Evolutionary conservation across 2,329 filamentous ascomycete genomes (phyloP).

Genomic region (Fusarium illudens): DNA sequence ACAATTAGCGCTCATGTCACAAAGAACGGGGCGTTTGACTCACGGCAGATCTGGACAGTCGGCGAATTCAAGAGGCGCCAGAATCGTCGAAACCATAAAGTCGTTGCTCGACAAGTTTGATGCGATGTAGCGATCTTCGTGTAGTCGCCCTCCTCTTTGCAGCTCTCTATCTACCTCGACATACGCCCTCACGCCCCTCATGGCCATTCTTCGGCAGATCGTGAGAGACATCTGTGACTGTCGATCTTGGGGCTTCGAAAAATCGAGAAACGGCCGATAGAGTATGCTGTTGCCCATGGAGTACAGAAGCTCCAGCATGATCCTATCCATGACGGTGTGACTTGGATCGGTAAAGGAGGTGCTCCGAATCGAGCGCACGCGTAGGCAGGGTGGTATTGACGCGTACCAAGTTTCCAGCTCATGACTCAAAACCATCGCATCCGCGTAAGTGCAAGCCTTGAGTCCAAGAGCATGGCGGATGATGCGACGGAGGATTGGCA

Average conservation of each 20-base stretch:
- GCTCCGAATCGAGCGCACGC: neutral
- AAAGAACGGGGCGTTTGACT: neutral
- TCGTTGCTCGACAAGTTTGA: neutral
- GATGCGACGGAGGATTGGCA: slow-evolving; percentile 11
- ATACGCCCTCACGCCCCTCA: slow-evolving; percentile 7
- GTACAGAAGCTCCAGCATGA: slow-evolving; percentile 24
- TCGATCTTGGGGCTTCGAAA: neutral
- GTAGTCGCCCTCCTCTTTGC: slow-evolving; percentile 9
- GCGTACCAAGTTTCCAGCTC: slow-evolving; percentile 14
- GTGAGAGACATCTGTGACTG: neutral
- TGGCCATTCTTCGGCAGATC: slow-evolving; percentile 11
- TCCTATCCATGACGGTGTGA: slow-evolving; percentile 6
- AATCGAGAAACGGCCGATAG: slow-evolving; percentile 18
- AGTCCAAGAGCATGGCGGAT: slow-evolving; percentile 13
- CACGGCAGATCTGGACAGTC: slow-evolving; percentile 20
- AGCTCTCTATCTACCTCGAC: slow-evolving; percentile 22
- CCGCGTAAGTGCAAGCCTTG: neutral
- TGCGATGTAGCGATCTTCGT: slow-evolving; percentile 6
- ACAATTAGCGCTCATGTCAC: neutral
- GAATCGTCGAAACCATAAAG: slow-evolving; percentile 5
- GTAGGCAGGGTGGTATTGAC: slow-evolving; percentile 12
- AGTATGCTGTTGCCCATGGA: neutral
- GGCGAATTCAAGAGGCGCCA: slow-evolving; percentile 10
- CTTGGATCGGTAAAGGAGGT: slow-evolving; percentile 2
- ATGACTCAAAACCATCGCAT: neutral